These are phyloP conservation scores for Termitomyces titanicus DNA, from an alignment of 768 basidiomycete species.

Conservation along the genomic window DNA sequence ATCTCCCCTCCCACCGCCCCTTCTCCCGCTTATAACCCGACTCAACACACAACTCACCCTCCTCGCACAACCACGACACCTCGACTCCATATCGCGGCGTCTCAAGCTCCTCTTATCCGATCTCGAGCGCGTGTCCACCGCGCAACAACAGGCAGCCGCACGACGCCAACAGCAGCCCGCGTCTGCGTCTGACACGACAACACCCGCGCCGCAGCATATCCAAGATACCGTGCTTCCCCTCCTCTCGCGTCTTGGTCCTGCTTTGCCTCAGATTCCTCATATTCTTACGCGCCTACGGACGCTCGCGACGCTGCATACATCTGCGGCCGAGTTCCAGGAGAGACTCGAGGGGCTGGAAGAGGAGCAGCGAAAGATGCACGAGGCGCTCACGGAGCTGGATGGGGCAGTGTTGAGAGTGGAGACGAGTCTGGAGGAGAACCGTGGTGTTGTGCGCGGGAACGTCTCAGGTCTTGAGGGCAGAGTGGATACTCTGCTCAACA, in stretches of 20 bases:
- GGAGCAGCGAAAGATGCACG: constrained; percentile 63
- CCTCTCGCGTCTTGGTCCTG: constrained; percentile 65
- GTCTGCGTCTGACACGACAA: constrained; percentile 13
- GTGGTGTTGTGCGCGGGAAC: constrained; percentile 66
- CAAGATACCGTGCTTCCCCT: constrained; percentile 67
- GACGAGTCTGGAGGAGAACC: constrained; percentile 71
- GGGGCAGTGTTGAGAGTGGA: constrained; percentile 72
- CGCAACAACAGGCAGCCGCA: constrained; percentile 43
- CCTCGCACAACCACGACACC: constrained; percentile 92
- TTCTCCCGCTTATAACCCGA: constrained; percentile 78
- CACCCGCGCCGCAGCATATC: constrained; percentile 25
- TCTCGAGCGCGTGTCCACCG: constrained; percentile 69
- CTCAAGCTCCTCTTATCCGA: constrained; percentile 91
- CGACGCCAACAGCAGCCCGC: constrained; percentile 41
- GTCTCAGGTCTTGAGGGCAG: constrained; percentile 63
- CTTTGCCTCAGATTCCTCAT: constrained; percentile 82
- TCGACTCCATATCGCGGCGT: constrained; percentile 92
- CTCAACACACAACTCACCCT: constrained; percentile 84
- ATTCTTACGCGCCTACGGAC: constrained; percentile 87
- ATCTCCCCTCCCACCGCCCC: constrained; percentile 70
- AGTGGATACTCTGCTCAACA: constrained; percentile 35
- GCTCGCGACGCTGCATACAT: constrained; percentile 74
- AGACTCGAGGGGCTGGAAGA: constrained; percentile 65
- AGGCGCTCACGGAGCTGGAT: constrained; percentile 63
- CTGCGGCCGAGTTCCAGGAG: constrained; percentile 73